These are phyloP conservation scores for Ormosia emarginata DNA, from an alignment of 306 rosid species.

Conservation along the genomic window DNA sequence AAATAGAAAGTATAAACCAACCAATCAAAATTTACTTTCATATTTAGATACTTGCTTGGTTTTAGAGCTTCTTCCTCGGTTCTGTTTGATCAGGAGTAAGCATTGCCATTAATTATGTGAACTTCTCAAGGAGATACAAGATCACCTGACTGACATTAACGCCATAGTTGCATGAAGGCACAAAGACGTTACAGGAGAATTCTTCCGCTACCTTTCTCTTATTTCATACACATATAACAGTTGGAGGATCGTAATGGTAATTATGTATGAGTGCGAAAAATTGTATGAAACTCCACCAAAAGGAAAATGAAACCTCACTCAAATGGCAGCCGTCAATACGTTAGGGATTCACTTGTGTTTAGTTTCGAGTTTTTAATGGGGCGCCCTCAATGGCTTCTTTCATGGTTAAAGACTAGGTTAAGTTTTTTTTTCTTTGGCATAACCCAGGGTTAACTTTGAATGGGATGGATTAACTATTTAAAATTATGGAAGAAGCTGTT, in stretches of 20 bases:
- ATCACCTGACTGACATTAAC: conserved; percentile 75
- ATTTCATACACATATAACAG: conserved; percentile 58
- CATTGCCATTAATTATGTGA: conserved; percentile 46
- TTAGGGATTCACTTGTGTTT: no score
- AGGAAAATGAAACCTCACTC: no score
- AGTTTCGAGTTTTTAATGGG: no score
- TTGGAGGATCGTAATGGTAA: conserved; percentile 94
- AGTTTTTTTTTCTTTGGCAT: no score
- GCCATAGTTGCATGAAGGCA: conserved; percentile 72
- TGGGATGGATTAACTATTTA: no score
- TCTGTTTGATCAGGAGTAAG: conserved; percentile 54
- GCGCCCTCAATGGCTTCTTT: no score
- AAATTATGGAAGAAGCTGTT: no score
- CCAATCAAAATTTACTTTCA: neutral
- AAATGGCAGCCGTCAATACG: no score
- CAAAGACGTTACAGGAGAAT: conserved; percentile 77
- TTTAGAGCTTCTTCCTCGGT: conserved; percentile 39
- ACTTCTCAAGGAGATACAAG: conserved; percentile 88
- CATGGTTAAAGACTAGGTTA: no score
- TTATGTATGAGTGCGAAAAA: neutral
- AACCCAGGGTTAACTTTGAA: no score
- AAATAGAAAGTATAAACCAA: neutral
- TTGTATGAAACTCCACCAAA: neutral
- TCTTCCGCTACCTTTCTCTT: conserved; percentile 64
- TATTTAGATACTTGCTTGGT: conserved; percentile 30